Evolutionary conservation across 2,329 filamentous ascomycete species (phyloP), one percentile per base, ranked within the genome.

Genomic region (Ophiostoma triangulosporum): DNA sequence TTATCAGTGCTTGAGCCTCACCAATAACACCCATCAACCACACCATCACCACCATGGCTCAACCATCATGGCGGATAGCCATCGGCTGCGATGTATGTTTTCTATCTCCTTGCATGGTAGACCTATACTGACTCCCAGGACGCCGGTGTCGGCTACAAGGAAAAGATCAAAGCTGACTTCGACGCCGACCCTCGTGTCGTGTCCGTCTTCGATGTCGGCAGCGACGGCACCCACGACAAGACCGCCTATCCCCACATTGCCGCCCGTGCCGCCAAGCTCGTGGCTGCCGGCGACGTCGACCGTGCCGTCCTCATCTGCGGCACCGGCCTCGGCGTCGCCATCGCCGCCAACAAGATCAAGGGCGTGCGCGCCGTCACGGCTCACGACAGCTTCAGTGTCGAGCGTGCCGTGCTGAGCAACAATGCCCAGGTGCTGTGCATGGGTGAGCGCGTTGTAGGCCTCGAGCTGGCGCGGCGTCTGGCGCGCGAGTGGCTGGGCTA

Each of bases 341-440:
- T 94, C 64, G 72, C 80, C n/a, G 88, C 88, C 60, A 94, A 94
- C 75, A 94, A 94, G 68, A 81, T 94, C 59, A 83, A 81, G 54
- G 88, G 88, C 6, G 80, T 94, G 57, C 75, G 88, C 24, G 88
- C 88, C n/a, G 88, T 94, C 17, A 94, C 88, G 5, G 88, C 88
- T 1, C 88, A 95, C 66, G 88, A 94, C 65, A 83, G 81, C 60
- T 95, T 90, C 72, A 83, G 78, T 54, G 86, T 94, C 6, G 88
- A 94, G 74, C 72, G 87, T 50, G 81, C 84, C 20, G 78, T 94
- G 11, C 69, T 91, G 62, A 88, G 84, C 70, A 94, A 94, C 67
- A 83, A 94, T 65, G 86, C 87, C 3, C 88, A 95, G 69, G 87
- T 94, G 31, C 70, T 94, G 57, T 94, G 88, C 65, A 83, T 94